Base-by-base conservation (phyloP, 805 yeast species). In the Kodamaea neixiangensis region DNA sequence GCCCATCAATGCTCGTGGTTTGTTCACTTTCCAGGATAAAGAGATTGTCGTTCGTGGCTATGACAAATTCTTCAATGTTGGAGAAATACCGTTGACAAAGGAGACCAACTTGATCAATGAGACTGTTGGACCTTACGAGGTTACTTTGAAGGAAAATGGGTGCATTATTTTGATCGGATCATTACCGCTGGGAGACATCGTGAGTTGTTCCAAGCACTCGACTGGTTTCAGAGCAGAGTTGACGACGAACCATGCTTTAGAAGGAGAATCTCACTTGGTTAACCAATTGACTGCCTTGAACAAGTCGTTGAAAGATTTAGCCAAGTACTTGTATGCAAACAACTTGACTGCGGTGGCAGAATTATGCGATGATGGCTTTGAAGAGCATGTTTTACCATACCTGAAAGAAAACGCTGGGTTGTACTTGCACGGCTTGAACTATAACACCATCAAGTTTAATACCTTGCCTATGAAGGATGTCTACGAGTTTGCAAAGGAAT, bases 171-270 rank as follows among this genome's bases (percentile, higher is more conserved):
- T 94, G 53, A 77, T 94, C 11, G 77, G 96, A 1, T 97, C 93
- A 0, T 67, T 89, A 14, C 35, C 49, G 3, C 85, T 86, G 58
- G 97, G 96, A 0, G 79, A 87, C 0, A 67, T 94, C 13, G 76
- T 93, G 2, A 97, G 92, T 0, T 90, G 97, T 58, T 89, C 97
- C 3, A 94, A 94, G 61, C 94, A 93, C 65, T 84, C 96, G 0
- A 86, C 96, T 1, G 98, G 97, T 0, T 72, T 74, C 0, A 64
- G 84, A 44, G 76, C 72, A 7, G 87, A 80, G 47, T 64, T 72
- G 6, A 57, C 63, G 1, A 76, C 79, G 53, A 87, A 86, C 61
- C 98, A 94, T 65, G 92, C 97, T 0, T 62, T 73, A 35, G 86
- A 81, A 13, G 97, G 96, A 0, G 83, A 85, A 57, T 51, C 55